Base-by-base conservation (phyloP, 2,329 filamentous ascomycete species). In the Fusarium graminum region DNA sequence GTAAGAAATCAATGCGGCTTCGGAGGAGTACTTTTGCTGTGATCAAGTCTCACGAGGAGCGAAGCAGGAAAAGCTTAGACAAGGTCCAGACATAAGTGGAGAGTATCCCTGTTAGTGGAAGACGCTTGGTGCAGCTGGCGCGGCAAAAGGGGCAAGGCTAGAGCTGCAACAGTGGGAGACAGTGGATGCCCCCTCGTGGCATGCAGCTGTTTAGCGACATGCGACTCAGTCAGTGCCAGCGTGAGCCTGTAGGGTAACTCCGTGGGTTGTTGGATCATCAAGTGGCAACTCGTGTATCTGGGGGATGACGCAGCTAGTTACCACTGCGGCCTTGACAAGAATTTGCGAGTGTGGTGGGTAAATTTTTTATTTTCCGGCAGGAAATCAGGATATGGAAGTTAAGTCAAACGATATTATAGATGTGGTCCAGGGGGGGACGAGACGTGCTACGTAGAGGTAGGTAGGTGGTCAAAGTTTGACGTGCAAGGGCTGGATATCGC, bases 141-240 rank as follows among this genome's bases (percentile, higher is more conserved):
- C 68, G 50, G 67, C 65, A 70, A 71, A 70, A 71, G 68, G 68
- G 68, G 68, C 52, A 59, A 36, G 57, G 58, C 67, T 72, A 72
- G 57, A 63, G 67, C 56, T 69, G 67, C 69, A 66, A 58, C 44
- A 45, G 46, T 63, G 59, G 69, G 69, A 72, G 16, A 36, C n/a
- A 36, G 34, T 36, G 34, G 34, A 36, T 66, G 58, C 54, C 65
- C 69, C 67, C 69, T 69, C 65, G 65, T 72, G 69, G 69, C 50
- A 59, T 59, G 65, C 56, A 57, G 58, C 57, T 67, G 14, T 46
- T 43, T 47, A 45, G 44, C 53, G 55, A 52, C 52, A 61, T 46
- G 38, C 52, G 34, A 36, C 42, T 43, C 19, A 39, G 41, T 30
- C n/a, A 43, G 17, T 52, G 46, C 34, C 9, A 16, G 16, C 26